These are phyloP conservation scores for Syzygium aqueum DNA, from an alignment of 345 rosid species.

Conservation along the genomic window DNA sequence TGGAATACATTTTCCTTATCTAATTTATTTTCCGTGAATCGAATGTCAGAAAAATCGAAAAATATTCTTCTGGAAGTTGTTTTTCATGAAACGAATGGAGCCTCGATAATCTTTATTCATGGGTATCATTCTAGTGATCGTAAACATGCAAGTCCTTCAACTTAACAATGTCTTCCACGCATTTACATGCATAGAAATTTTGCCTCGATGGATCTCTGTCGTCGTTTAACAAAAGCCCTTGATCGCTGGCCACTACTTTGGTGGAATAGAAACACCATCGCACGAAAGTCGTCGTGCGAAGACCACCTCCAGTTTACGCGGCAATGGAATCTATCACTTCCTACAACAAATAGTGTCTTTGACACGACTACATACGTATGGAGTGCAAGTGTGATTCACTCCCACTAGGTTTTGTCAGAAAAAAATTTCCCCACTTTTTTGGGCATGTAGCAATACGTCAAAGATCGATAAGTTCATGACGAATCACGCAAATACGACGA, in stretches of 20 bases:
- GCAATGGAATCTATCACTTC: not conserved
- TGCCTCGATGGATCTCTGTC: not conserved
- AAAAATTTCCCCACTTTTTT: not conserved
- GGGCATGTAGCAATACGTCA: not conserved
- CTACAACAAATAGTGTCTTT: not conserved
- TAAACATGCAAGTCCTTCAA: not conserved
- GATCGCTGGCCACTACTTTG: accelerated
- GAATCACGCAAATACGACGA: not conserved
- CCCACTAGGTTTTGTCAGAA: not conserved
- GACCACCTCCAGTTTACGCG: not conserved
- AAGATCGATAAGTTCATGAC: not conserved
- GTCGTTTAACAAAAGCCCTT: not conserved
- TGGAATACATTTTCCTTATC: too few species aligned
- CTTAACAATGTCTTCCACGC: not conserved
- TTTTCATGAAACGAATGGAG: too few species aligned
- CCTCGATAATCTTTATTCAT: not conserved
- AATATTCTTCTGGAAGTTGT: too few species aligned
- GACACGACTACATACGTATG: not conserved
- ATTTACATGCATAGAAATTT: not conserved
- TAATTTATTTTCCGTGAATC: too few species aligned
- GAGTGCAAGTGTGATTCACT: not conserved
- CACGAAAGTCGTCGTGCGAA: not conserved
- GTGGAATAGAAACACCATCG: not conserved
- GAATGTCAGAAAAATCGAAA: too few species aligned
- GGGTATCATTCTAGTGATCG: not conserved